phyloP scores from a whole-genome alignment of 2,329 filamentous ascomycete species.

The Nemania sp. region DNA sequence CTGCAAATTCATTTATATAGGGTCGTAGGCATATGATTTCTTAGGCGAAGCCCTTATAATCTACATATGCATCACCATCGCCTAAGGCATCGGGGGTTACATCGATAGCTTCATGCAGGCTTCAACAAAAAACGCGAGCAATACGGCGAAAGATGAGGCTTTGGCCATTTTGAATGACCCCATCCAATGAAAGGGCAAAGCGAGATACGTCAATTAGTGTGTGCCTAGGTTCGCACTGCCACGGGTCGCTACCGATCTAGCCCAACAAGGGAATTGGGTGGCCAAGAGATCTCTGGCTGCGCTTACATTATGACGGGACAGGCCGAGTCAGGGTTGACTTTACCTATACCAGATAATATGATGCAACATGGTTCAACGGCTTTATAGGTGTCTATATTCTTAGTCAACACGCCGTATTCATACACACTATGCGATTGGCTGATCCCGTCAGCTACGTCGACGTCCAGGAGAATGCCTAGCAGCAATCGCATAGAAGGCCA shows the following conservation, averaged over 20 bases:
- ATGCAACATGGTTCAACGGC: background rate
- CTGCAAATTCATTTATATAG: background rate
- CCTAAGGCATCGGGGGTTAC: background rate
- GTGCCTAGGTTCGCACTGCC: constrained; percentile 14
- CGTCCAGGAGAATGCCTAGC: background rate
- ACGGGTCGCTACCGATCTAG: constrained; percentile 13
- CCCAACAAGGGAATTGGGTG: constrained; percentile 18
- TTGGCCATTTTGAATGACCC: background rate
- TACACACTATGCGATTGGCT: constrained; percentile 4
- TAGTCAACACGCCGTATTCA: constrained; percentile 11
- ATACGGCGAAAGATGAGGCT: constrained; percentile 16
- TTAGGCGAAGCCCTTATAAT: background rate
- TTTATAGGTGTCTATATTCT: constrained; percentile 12
- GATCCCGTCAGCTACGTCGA: background rate
- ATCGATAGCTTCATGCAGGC: background rate
- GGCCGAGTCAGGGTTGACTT: background rate
- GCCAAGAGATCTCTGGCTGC: constrained; percentile 29
- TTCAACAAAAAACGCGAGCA: constrained; percentile 20
- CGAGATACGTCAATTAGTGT: constrained; percentile 21
- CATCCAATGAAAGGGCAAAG: constrained; percentile 18
- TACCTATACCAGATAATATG: background rate
- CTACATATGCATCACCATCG: background rate
- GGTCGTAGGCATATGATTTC: background rate
- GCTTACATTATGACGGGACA: background rate
- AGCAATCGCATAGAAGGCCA: background rate